Base-by-base conservation (phyloP, 2,329 filamentous ascomycete genomes). In the Elsinoe arachidis region DNA sequence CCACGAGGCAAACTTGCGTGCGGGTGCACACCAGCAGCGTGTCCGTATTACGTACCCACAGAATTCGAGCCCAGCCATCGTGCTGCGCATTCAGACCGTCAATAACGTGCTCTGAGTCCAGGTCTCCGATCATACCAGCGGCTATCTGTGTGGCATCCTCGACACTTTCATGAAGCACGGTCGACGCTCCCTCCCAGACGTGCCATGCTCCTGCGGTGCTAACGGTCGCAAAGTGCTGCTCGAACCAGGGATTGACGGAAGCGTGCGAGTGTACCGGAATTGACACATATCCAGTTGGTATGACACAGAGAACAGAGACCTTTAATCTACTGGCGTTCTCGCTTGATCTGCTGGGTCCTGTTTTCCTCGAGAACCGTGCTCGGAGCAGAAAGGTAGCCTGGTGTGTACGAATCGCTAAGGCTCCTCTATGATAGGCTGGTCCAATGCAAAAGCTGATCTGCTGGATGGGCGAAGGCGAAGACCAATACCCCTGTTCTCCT, bases 191-290 rank as follows among this genome's bases (percentile, higher is more conserved):
- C 60, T 86, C 77, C 83, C 85, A 89, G 3, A 89, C 69, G 43
- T 75, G 83, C 87, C 87, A 91, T 58, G 73, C 75, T 1, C 86
- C 86, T 34, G 72, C 72, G 54, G 81, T 75, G 63, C 90, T 85
- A 15, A 90, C 74, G 23, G 90, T 74, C 14, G 78, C 84, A 55
- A 90, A 71, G 63, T 87, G 84, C 1, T 81, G 78, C 14, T 74
- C 71, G 58, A 76, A 80, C 67, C 72, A 80, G 0, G 85, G 80
- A 61, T 84, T 85, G 67, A 90, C 87, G 0, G 80, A 70, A 2
- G 87, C 74, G 68, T 90, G 84, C 0, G 77, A 77, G 63, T 88
- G 84, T 2, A 46, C 17, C 7, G 56, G 34, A 19, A 44, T 46
- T 33, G 46, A 46, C 1, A 52, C 41, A 37, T 37, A 57, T n/a